phyloP scores from a whole-genome alignment of 1,139 yeast genomes.

The Scheffersomyces segobiensis region DNA sequence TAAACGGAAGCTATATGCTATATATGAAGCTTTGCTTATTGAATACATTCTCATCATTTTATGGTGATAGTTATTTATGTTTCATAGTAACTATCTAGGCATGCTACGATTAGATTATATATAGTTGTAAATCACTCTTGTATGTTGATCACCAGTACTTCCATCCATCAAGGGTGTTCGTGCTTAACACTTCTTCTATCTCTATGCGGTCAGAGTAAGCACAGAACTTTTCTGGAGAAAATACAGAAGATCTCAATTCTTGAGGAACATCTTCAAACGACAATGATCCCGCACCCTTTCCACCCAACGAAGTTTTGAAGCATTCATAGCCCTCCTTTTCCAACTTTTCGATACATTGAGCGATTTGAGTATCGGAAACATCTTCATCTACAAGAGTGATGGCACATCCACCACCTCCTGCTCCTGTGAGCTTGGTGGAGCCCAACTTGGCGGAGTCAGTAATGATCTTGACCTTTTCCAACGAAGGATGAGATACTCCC shows the following conservation, averaged over 20 bases:
- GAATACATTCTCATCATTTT: too few relatives aligned
- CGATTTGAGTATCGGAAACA: conserved; percentile 28
- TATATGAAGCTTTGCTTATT: not conserved
- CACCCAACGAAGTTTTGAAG: conserved; percentile 84
- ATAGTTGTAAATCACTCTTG: not conserved
- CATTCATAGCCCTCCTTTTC: conserved; percentile 64
- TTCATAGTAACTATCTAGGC: not conserved
- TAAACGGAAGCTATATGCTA: not conserved
- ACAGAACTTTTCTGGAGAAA: conserved; percentile 38
- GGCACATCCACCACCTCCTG: conserved; percentile 99
- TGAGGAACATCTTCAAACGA: conserved; percentile 20
- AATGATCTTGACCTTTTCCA: conserved; percentile 68
- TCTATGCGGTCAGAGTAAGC: conserved; percentile 40
- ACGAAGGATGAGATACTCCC: conserved; percentile 90
- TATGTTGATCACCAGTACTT: conserved; percentile 50
- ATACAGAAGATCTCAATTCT: conserved; percentile 15
- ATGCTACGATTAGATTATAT: not conserved
- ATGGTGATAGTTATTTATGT: too few relatives aligned
- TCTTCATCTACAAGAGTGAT: conserved; percentile 72
- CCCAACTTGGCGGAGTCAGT: conserved; percentile 70
- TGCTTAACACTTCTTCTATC: conserved; percentile 50
- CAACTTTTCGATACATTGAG: conserved; percentile 36
- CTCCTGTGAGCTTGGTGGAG: conserved; percentile 93
- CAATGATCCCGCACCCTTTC: conserved; percentile 76
- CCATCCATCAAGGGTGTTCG: conserved; percentile 49